These are phyloP conservation scores for Hygrophila difformis DNA, from an alignment of 257 asterid genomes.

Conservation along the genomic window DNA sequence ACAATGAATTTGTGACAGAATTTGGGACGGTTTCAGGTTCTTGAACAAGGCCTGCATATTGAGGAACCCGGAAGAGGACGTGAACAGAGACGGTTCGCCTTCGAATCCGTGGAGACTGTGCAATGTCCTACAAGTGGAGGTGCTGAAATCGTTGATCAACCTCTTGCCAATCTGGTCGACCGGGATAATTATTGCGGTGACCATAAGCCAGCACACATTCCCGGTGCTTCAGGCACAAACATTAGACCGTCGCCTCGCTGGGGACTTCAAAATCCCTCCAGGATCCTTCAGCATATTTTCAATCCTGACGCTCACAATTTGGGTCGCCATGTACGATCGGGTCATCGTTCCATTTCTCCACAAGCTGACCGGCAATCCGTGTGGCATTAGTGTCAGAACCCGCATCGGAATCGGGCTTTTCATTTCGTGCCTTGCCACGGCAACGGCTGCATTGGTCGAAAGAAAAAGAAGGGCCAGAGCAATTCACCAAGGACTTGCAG, in stretches of 20 bases:
- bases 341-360: conserved; percentile 37
- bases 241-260: conserved; percentile 33
- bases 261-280: conserved; percentile 49
- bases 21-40: conserved; percentile 6
- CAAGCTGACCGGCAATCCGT: conserved; percentile 33
- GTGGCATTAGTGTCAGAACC: conserved; percentile 38
- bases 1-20: background rate
- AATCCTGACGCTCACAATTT: conserved; percentile 35
- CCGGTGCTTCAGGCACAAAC: conserved; percentile 57
- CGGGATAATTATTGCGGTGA: conserved; percentile 43
- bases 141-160: conserved; percentile 44
- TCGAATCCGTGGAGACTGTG: conserved; percentile 45
- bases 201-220: conserved; percentile 47
- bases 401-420: conserved; percentile 53
- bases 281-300: conserved; percentile 35
- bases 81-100: conserved; percentile 36
- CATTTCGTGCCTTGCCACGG: conserved; percentile 40
- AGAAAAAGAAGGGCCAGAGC: conserved; percentile 38
- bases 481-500: conserved; percentile 30
- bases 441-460: conserved; percentile 47
- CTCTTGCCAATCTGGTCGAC: conserved; percentile 74
- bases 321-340: conserved; percentile 54
- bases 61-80: conserved; percentile 27
- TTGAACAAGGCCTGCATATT: conserved; percentile 50
- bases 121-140: conserved; percentile 58